These are phyloP conservation scores for Oleoguttula mirabilis DNA, from an alignment of 495 filamentous ascomycete genomes.

Conservation along the genomic window DNA sequence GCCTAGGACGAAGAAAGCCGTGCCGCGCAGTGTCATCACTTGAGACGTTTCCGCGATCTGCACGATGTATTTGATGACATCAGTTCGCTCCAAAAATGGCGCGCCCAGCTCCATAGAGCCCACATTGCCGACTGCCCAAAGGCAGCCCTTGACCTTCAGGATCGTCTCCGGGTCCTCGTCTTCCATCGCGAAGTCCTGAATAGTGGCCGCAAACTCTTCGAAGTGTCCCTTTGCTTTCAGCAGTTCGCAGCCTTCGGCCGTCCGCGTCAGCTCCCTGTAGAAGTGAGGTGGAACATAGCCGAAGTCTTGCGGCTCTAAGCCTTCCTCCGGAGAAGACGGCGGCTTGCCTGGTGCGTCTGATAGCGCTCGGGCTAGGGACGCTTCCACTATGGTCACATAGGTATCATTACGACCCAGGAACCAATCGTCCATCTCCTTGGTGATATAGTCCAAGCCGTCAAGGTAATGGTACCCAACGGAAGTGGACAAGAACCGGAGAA, in stretches of 20 bases:
- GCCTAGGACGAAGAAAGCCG: constrained; percentile 90
- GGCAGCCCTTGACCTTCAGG: constrained; percentile 87
- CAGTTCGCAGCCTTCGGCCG: constrained; percentile 79
- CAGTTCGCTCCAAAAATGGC: constrained; percentile 75
- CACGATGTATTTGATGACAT: constrained; percentile 75
- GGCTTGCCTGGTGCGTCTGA: constrained; percentile 46
- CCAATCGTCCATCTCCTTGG: constrained; percentile 99
- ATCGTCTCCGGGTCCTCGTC: constrained; percentile 77
- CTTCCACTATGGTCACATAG: constrained; percentile 90
- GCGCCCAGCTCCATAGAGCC: constrained; percentile 96
- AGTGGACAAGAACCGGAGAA: constrained; percentile 86
- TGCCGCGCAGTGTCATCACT: constrained; percentile 84
- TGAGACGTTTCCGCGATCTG: constrained; percentile 75
- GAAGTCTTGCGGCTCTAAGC: constrained; percentile 47
- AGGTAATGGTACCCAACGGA: constrained; percentile 96
- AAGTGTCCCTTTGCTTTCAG: constrained; percentile 91
- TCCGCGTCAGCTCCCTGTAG: constrained; percentile 88
- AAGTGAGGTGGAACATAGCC: constrained; percentile 85
- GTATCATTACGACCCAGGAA: constrained; percentile 89
- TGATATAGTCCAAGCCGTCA: constrained; percentile 94
- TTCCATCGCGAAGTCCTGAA: constrained; percentile 70
- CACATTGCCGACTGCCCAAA: constrained; percentile 97
- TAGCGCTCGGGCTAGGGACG: constrained; percentile 82
- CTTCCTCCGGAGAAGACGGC: constrained; percentile 36
- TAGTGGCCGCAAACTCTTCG: constrained; percentile 77